Base-by-base conservation (phyloP, 2,329 filamentous ascomycete genomes). In the Phyllosticta citribraziliensis region DNA sequence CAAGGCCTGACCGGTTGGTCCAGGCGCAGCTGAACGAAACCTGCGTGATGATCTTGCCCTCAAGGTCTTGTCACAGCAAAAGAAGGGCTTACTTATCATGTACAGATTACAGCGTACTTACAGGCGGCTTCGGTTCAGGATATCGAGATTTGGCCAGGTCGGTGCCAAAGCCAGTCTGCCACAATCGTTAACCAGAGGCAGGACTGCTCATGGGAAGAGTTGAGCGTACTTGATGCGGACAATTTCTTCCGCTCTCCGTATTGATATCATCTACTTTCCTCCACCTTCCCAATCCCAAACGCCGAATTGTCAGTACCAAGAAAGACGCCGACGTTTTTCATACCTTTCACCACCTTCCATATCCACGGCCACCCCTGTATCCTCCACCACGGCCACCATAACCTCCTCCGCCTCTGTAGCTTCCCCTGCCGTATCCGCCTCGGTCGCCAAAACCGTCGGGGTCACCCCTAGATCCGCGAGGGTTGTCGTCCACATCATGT, bases 311-410 rank as follows among this genome's bases (percentile, higher is more conserved):
- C 60, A 62, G 60, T 62, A 52, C 9, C 27, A 30, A 10, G 27
- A 50, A 53, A 61, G 47, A 54, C 52, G 55, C 51, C 53, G 56
- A 33, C 53, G 55, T 55, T 51, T 61, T 58, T 52, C 60, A 62
- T 62, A 62, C 55, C 60, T 62, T 52, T 56, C 55, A 57, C 60
- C 56, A 51, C 35, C 60, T 33, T 20, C 59, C 55, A 25, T 56
- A 60, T 12, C 57, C 58, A 19, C 58, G 58, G 14, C 58, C 58
- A 2, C 58, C 58, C 35, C 58, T 20, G 40, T 60, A 60, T 10
- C 58, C 62, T 2, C 79, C 81, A 51, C 82, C 79, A 56, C 79
- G 82, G 2, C 80, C 79, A 60, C 66, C 73, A 57, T 75, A 74
- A 61, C 74, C 70, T 59, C 70, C 69, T 30, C 74, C 64, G 69